Evolutionary conservation across 2,329 filamentous ascomycete genomes (phyloP).

Genomic region (Trichoderma koningii): DNA sequence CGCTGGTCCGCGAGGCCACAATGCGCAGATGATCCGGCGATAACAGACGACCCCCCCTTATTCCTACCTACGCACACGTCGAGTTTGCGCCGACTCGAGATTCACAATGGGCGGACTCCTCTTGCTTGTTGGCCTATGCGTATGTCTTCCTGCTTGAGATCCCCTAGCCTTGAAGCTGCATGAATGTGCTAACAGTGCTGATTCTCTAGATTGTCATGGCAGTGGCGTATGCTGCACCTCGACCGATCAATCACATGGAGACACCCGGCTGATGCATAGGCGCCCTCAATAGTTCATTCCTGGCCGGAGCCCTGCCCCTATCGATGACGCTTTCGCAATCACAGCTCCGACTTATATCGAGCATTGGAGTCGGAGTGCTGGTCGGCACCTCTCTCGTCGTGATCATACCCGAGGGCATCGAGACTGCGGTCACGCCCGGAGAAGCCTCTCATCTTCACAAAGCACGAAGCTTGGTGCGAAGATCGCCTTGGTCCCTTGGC

Average conservation of each 20-base stretch:
- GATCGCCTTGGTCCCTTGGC: constrained; percentile 39
- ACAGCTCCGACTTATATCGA: constrained; percentile 85
- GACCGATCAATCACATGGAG: background rate
- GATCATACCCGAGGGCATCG: constrained; percentile 95
- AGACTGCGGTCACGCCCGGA: constrained; percentile 72
- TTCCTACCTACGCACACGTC: constrained; percentile 10
- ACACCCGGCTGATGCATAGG: background rate
- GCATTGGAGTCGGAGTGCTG: constrained; percentile 88
- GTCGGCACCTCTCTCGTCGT: constrained; percentile 95
- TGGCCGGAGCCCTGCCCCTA: constrained; percentile 86
- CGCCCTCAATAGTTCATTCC: constrained; percentile 71
- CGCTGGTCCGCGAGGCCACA: constrained; percentile 23
- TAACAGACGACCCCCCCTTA: constrained; percentile 20
- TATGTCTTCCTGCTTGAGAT: constrained; percentile 11
- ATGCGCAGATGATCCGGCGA: constrained; percentile 26
- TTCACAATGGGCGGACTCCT: constrained; percentile 28
- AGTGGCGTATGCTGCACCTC: constrained; percentile 51
- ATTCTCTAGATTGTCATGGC: constrained; percentile 56
- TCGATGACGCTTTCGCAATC: constrained; percentile 85
- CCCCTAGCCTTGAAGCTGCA: background rate
- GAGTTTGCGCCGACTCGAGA: constrained; percentile 25
- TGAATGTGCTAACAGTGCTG: constrained; percentile 7
- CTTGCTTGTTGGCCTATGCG: constrained; percentile 28
- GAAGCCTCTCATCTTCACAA: constrained; percentile 45
- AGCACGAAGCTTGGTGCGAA: constrained; percentile 38